Evolutionary conservation across 805 yeast species (phyloP), one percentile per base, ranked within the genome.

Genomic region (Jamesozyma jinghongensis): DNA sequence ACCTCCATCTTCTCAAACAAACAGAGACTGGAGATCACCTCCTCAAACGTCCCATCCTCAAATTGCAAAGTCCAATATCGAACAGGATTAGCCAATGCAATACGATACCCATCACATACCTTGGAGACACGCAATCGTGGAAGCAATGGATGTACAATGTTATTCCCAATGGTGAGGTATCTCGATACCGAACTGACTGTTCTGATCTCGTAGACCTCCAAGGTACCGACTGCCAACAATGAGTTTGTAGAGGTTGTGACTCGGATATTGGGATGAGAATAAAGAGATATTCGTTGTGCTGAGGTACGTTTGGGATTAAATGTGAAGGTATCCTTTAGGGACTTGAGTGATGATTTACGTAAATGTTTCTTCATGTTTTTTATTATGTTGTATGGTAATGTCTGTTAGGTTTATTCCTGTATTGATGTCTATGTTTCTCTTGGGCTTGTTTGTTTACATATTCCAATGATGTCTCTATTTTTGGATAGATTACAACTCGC

Each of bases 11-110:
- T 19, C 2, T 11, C 25, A 16, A 14, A 52, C 10, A 41, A 40
- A 40, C 59, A 58, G 11, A 56, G 49, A 19, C 41, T 38, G 7
- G 50, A 40, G 5, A 46, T 58, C 53, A 41, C 71, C 44, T 34
- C n/a, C 40, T 64, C 68, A 29, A 67, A 52, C 5, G 51, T 53
- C 3, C 33, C 35, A 16, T 27, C 33, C 18, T 55, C 48, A 40
- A 66, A 50, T 16, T 54, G 63, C 34, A 78, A 65, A 22, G 73
- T 68, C 94, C 94, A 85, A 58, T 76, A 82, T 50, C 90, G 64
- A 46, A 77, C 81, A 0, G 94, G 94, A 50, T 82, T 83, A 20
- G 75, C 75, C 42, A 85, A 68, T 0, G 86, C 79, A 14, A 84
- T 56, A 2, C 81, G 67, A 49, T 79, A 80, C 14, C 17, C 14